These are phyloP conservation scores for Zelopaecilomyces penicillatus DNA, from an alignment of 2,329 filamentous ascomycete genomes.

Conservation along the genomic window DNA sequence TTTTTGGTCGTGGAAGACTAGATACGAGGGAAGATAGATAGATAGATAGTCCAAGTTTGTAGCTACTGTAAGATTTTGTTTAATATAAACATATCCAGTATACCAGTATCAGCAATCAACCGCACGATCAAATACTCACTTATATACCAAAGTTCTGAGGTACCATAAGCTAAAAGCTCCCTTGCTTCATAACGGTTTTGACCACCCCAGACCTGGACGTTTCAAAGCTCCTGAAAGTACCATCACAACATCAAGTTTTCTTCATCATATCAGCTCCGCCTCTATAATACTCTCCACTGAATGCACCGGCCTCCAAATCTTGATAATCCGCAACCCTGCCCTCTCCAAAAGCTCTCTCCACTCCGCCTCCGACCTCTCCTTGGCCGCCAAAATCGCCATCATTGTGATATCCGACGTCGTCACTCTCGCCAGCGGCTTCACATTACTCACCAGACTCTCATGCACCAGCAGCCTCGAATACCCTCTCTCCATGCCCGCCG, in stretches of 20 bases:
- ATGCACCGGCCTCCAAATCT: constrained; percentile 21
- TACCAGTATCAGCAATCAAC: no score
- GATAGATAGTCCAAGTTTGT: no score
- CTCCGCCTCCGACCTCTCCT: constrained; percentile 24
- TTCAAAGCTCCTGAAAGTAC: neutral
- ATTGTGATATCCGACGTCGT: constrained; percentile 27
- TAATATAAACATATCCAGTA: no score
- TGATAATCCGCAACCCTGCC: constrained; percentile 19
- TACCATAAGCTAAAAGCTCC: neutral
- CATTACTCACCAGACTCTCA: constrained; percentile 24
- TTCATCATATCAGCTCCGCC: constrained; percentile 9
- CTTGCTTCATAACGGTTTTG: neutral
- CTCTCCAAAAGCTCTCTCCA: constrained; percentile 19
- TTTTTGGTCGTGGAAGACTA: no score
- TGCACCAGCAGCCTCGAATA: constrained; percentile 31
- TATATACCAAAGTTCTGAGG: no score
- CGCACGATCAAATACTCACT: no score
- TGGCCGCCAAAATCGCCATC: constrained; percentile 22
- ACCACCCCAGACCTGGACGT: neutral
- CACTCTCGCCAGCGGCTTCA: constrained; percentile 19
- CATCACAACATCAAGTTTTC: neutral
- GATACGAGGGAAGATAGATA: no score
- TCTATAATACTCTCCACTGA: constrained; percentile 23
- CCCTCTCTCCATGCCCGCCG: constrained; percentile 18
- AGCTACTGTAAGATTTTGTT: no score